Evolutionary conservation across 2,329 filamentous ascomycete genomes (phyloP).

Genomic region (Volutella citrinella): DNA sequence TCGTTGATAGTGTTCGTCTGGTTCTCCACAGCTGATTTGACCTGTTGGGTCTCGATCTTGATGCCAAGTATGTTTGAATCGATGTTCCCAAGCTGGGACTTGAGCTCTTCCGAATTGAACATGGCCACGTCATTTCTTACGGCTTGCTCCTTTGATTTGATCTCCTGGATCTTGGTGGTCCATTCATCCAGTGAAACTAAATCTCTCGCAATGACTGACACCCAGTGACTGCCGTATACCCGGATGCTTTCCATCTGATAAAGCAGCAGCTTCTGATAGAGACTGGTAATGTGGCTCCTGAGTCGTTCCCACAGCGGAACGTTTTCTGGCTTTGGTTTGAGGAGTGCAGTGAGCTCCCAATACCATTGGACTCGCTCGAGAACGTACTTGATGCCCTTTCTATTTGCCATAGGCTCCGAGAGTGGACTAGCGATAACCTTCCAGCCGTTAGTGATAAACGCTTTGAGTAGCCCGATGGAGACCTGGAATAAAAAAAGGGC

Average conservation of each 20-base stretch:
- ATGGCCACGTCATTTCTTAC: background rate
- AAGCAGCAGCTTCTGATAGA: background rate
- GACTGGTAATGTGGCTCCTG: background rate
- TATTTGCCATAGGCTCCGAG: slow-evolving; percentile 1
- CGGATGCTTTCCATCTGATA: slow-evolving; percentile 6
- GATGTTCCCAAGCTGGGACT: background rate
- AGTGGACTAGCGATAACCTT: slow-evolving; percentile 4
- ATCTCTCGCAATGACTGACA: background rate
- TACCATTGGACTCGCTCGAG: slow-evolving; percentile 5
- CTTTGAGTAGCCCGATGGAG: too few species aligned
- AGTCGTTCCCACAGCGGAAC: background rate
- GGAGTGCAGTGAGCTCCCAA: slow-evolving; percentile 3
- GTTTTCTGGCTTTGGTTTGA: too few species aligned
- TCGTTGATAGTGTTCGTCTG: background rate
- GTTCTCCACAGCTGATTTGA: background rate
- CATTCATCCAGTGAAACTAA: slow-evolving; percentile 3
- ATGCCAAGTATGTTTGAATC: background rate
- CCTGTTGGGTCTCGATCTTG: too few species aligned
- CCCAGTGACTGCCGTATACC: slow-evolving; percentile 1
- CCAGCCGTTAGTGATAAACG: background rate
- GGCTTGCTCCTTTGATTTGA: slow-evolving; percentile 3
- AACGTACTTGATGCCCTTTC: slow-evolving; percentile 4
- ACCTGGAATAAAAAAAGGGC: background rate
- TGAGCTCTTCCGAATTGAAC: background rate
- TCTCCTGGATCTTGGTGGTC: too few species aligned